Evolutionary conservation across 495 filamentous ascomycete species (phyloP).

Genomic region (Penicillium cataractarum): DNA sequence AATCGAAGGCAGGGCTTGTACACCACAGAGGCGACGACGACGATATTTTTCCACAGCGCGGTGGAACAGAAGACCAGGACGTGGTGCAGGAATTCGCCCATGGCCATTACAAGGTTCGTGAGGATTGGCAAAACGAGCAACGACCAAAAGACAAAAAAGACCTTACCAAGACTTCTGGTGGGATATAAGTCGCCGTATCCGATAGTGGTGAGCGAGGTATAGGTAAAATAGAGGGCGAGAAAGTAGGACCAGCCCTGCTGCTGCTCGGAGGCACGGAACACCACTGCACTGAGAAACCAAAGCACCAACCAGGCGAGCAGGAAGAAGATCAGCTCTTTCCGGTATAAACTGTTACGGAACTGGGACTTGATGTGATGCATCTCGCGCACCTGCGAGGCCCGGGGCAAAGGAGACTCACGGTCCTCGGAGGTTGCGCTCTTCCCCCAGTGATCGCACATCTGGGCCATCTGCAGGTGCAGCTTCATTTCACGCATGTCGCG

Average conservation of each 20-base stretch:
- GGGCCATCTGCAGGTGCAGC: not conserved
- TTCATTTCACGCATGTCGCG: not conserved
- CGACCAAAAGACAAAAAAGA: not conserved
- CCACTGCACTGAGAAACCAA: not conserved
- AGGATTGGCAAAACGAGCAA: not conserved
- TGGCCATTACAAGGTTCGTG: not conserved
- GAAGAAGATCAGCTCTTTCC: not conserved
- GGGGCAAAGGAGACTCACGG: not conserved
- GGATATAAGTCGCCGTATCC: not conserved
- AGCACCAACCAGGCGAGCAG: not conserved
- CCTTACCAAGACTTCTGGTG: not conserved
- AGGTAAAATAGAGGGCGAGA: not conserved
- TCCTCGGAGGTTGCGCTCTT: not conserved
- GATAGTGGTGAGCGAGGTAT: not conserved
- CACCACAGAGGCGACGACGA: not conserved
- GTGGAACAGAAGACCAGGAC: not conserved
- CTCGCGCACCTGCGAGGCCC: not conserved
- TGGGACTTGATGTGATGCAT: not conserved
- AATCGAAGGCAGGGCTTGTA: not conserved
- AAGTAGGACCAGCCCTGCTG: not conserved
- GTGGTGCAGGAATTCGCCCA: not conserved
- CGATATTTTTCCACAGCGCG: not conserved
- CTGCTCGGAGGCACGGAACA: not conserved
- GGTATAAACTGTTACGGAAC: not conserved
- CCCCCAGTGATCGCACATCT: not conserved